phyloP scores from a whole-genome alignment of 2,329 filamentous ascomycete genomes.

The Epichloe uncinata region DNA sequence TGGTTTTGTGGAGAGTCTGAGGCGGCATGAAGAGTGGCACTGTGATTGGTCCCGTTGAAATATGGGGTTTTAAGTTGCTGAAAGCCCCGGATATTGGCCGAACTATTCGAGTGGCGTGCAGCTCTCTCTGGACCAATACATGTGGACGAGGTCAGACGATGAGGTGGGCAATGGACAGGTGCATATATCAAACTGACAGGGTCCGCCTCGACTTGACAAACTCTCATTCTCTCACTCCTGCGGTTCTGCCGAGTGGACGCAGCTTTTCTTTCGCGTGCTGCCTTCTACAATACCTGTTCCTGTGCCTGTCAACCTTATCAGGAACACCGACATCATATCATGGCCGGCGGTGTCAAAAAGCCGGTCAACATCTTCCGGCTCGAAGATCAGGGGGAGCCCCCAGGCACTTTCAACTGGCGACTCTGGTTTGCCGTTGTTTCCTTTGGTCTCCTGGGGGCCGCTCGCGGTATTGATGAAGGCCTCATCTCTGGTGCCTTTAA shows the following conservation, averaged over 20 bases:
- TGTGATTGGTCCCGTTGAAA: no score
- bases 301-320: background rate
- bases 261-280: background rate
- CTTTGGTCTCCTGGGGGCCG: constrained; percentile 64
- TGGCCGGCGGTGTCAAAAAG: constrained; percentile 39
- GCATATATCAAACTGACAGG: background rate
- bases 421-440: constrained; percentile 65
- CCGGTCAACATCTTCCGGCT: constrained; percentile 51
- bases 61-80: background rate
- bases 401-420: constrained; percentile 62
- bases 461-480: constrained; percentile 69
- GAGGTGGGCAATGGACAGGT: no score
- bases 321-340: constrained; percentile 21
- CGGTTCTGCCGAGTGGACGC: background rate
- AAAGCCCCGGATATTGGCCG: background rate
- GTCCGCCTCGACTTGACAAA: background rate
- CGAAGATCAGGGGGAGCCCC: constrained; percentile 52
- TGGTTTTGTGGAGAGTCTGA: no score
- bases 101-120: background rate
- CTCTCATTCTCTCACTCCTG: background rate
- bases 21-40: no score
- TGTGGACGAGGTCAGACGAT: no score
- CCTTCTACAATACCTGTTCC: background rate
- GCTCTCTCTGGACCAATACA: no score
- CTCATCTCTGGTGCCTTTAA: constrained; percentile 61